Base-by-base conservation (phyloP, 257 asterid genomes). In the Solanum appendiculatum region DNA sequence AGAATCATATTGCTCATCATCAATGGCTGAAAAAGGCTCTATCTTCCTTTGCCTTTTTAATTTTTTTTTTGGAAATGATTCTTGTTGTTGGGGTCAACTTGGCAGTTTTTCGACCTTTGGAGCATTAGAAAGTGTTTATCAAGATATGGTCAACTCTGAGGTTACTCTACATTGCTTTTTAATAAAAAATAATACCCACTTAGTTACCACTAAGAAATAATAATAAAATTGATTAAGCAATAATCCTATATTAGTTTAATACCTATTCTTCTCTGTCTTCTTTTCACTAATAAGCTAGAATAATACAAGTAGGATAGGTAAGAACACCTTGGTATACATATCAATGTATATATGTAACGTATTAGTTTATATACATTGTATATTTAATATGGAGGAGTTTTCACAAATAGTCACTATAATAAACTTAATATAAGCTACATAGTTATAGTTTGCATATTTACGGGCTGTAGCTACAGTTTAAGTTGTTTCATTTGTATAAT, bases 71-170 rank as follows among this genome's bases (percentile, higher is more conserved):
- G 31, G 78, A 54, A 68, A 83, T 46, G 88, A 89, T 91, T 89
- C 92, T 82, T 80, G 78, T 86, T 83, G 86, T 83, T 87, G 75
- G 87, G 86, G 86, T 88, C 86, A 85, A 39, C 84, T 68, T 60
- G 56, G 86, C 44, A 86, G 86, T 88, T 56, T 90, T 87, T 87
- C 80, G 86, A 33, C 89, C 88, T 84, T 88, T 84, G 81, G 60
- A 39, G 72, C 66, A 74, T 60, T 86, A 46, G 23, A 27, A 86
- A 75, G 85, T 58, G 54, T 27, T 2, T 63, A 25, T 84, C 63
- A 20, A 83, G 10, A 85, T 18, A 20, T 66, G 12, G 82, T 46
- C 48, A 44, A 68, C 87, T 85, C 7, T 66, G 23, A 29, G 14
- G 27, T 68, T 85, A 29, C 39, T 27, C 29, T 6, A 46, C 29